phyloP scores from a whole-genome alignment of 768 basidiomycete species.

The Stropharia rugosoannulata region DNA sequence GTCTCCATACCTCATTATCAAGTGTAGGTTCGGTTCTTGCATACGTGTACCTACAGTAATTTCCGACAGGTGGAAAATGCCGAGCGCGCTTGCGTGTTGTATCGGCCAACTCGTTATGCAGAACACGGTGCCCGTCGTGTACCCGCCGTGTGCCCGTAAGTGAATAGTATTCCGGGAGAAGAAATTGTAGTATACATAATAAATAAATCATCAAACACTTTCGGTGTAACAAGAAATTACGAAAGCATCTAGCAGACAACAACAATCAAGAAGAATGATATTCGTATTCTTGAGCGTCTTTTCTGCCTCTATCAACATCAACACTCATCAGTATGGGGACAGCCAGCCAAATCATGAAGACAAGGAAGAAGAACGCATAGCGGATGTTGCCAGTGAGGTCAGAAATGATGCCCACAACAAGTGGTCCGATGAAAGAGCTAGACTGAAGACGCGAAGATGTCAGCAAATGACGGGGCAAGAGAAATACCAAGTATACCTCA shows the following conservation, averaged over 20 bases:
- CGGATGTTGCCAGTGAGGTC: slow-evolving; percentile 91
- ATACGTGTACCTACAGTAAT: too few species aligned
- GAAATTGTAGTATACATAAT: too few species aligned
- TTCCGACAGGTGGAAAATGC: too few species aligned
- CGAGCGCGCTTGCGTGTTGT: too few species aligned
- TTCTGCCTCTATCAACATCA: slow-evolving; percentile 64
- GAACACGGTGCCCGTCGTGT: not conserved
- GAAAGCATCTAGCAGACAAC: not conserved
- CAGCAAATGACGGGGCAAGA: slow-evolving; percentile 6
- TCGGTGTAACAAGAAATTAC: too few species aligned
- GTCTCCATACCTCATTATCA: too few species aligned
- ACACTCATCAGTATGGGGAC: slow-evolving; percentile 75
- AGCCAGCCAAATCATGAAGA: slow-evolving; percentile 77
- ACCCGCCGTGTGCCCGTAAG: not conserved
- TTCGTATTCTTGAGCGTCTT: slow-evolving; percentile 44
- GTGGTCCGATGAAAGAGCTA: slow-evolving; percentile 88
- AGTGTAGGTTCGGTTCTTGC: too few species aligned
- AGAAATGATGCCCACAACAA: slow-evolving; percentile 84
- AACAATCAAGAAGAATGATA: slow-evolving; percentile 3
- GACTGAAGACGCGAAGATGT: slow-evolving; percentile 48
- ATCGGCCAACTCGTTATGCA: too few species aligned
- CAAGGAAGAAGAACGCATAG: slow-evolving; percentile 86
- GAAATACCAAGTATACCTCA: slow-evolving; percentile 47
- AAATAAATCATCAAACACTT: too few species aligned
- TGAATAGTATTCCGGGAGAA: not conserved